Conservation (phyloP, 495 filamentous ascomycete species). For the Tuber umbilicatum region DNA sequence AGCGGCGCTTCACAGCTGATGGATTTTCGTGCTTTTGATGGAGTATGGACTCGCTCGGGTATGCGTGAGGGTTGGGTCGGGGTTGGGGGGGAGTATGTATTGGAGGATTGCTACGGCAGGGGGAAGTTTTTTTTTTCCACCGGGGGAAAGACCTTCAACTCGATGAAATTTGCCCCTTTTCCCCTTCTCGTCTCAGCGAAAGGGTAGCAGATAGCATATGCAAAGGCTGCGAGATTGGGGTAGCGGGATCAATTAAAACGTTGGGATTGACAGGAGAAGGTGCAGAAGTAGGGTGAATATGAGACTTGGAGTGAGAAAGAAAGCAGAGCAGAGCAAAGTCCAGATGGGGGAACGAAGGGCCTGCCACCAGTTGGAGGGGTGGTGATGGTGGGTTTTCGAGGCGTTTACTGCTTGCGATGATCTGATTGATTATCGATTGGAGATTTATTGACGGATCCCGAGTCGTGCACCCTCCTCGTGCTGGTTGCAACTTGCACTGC, state of each 20-base stretch:
- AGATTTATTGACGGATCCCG: neutral
- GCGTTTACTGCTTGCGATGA: neutral
- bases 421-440: neutral
- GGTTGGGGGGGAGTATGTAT: constrained; percentile 1
- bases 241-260: neutral
- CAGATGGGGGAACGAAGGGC: neutral
- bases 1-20: neutral
- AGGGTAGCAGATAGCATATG: neutral
- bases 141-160: neutral
- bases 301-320: neutral
- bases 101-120: neutral
- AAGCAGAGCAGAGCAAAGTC: neutral
- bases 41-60: neutral
- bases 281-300: neutral
- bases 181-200: neutral
- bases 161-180: neutral
- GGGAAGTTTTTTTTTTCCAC: neutral
- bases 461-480: neutral
- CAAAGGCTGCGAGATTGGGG: neutral
- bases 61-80: neutral
- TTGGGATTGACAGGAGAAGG: neutral
- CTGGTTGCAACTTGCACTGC: neutral
- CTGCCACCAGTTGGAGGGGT: neutral
- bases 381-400: neutral
- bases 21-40: neutral